phyloP scores from a whole-genome alignment of 305 asterid species.

The Salvia sclarea region DNA sequence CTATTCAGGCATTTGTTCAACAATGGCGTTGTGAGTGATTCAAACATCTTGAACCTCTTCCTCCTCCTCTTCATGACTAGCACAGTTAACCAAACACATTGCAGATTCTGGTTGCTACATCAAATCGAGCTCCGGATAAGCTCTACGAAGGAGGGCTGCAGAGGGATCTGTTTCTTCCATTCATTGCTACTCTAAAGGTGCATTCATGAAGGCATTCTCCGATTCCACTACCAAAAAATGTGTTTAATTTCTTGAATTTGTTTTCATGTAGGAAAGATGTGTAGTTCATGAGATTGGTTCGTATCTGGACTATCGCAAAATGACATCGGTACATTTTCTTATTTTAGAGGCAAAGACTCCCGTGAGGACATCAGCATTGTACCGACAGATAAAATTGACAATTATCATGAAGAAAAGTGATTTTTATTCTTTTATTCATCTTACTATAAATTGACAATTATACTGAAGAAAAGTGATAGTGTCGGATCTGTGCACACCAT shows the following conservation, averaged over 20 bases:
- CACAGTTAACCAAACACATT: constrained; percentile 20
- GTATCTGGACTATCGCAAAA: constrained; percentile 81
- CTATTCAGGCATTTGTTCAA: constrained; percentile 73
- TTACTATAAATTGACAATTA: too few relatives aligned
- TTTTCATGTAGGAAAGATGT: constrained; percentile 81
- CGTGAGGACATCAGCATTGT: too few relatives aligned
- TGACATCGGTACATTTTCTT: constrained; percentile 70
- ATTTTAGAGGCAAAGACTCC: not conserved
- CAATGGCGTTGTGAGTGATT: constrained; percentile 75
- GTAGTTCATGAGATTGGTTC: constrained; percentile 89
- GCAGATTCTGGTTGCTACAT: constrained; percentile 92
- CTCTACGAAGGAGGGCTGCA: constrained; percentile 96
- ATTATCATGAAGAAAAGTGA: too few relatives aligned
- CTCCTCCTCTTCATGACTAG: constrained; percentile 10
- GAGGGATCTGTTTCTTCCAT: constrained; percentile 93
- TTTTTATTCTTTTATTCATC: too few relatives aligned
- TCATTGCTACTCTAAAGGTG: constrained; percentile 88
- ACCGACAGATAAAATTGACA: too few relatives aligned
- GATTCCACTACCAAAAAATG: not conserved
- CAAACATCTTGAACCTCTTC: not conserved
- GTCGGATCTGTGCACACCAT: too few relatives aligned
- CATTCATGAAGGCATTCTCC: not conserved
- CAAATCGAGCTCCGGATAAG: constrained; percentile 98
- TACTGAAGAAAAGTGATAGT: too few relatives aligned
- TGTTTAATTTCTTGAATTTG: constrained; percentile 17